Conservation (phyloP, 2,329 filamentous ascomycete species). For the Trichoderma sp. region DNA sequence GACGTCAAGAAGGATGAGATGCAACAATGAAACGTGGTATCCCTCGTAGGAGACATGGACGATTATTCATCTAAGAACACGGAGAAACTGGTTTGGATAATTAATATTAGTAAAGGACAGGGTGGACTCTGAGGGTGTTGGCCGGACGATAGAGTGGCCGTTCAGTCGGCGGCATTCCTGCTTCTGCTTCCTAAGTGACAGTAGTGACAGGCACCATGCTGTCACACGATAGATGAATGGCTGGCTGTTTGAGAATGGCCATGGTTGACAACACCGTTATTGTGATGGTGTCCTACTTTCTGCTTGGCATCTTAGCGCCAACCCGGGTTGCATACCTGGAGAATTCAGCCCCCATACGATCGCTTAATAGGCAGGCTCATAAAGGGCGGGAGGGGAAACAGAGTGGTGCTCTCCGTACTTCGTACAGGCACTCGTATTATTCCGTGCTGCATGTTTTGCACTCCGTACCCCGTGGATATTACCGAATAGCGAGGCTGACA, state of each 20-base stretch:
- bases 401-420: neutral
- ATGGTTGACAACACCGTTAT: neutral
- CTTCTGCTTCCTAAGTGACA: neutral
- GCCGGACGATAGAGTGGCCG: neutral
- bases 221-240: neutral
- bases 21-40: slow-evolving; percentile 10
- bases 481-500: neutral
- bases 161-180: neutral
- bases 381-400: neutral
- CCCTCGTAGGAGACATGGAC: neutral
- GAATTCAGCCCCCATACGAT: neutral
- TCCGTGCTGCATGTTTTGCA: too few species aligned
- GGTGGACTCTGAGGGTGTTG: neutral
- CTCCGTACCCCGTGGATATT: neutral
- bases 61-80: neutral
- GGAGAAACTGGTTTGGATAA: neutral
- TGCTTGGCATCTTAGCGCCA: neutral
- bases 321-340: neutral
- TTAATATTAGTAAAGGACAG: neutral
- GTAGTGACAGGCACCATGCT: neutral
- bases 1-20: slow-evolving; percentile 4
- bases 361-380: neutral
- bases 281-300: neutral
- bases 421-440: too few species aligned
- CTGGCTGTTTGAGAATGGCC: neutral